Evolutionary conservation across 345 rosid species (phyloP), one percentile per base, ranked within the genome.

Genomic region (Microthlaspi erraticum): DNA sequence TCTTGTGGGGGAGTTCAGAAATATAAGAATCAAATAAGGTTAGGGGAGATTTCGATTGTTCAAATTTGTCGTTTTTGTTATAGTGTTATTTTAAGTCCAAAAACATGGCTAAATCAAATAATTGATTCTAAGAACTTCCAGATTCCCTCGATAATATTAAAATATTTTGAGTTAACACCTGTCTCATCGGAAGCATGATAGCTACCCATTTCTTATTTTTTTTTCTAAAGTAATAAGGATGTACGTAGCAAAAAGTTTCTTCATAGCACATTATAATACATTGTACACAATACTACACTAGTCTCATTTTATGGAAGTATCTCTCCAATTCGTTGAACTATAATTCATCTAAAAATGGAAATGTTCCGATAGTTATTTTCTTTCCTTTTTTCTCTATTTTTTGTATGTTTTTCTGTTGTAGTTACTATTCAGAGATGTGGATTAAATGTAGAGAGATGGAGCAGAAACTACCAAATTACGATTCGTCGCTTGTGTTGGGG

Each of bases 371-470:
- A 14, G 32, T 11, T 1, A 10, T 13, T 13, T 60, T 41, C 1
- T 54, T 9, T 26, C 4, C 4, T 50, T 32, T 50, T 1, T 19
- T 7, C 36, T 23, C 2, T 1, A 23, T 13, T 1, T 13, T 4
- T 3, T 14, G 20, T 12, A 2, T 39, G 2, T 33, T 13, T 20
- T 5, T 38, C 20, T 13, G 41, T 64, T 43, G 26, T 63, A 20
- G 16, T 53, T 18, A 45, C 65, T 16, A 48, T 65, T 38, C 38
- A 57, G 60, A 73, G 53, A n/a, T 65, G 52, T 38, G 60, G 37
- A 65, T 65, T 66, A 67, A 58, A 73, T 73, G 67, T 31, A 66
- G 39, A 58, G 58, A 29, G 65, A 72, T 46, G 45, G 12, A 12
- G 23, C 42, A 52, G 50, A 60, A 33, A 50, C 20, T 59, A 66